Evolutionary conservation across 805 yeast species (phyloP), one percentile per base, ranked within the genome.

Genomic region (Sporopachydermia quercuum): DNA sequence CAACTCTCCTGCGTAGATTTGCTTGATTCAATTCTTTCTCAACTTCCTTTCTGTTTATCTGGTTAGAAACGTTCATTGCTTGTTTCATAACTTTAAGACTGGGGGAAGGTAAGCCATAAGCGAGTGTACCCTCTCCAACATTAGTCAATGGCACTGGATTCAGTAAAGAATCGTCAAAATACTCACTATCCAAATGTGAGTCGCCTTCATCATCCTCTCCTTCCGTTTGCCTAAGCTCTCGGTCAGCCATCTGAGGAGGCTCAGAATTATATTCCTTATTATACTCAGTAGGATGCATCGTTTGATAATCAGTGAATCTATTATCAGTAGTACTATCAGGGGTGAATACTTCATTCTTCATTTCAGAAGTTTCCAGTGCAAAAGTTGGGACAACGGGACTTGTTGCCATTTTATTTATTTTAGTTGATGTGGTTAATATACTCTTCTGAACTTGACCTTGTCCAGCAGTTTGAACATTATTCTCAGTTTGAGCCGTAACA

Each of bases 21-120:
- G 30, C 30, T n/a, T 23, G 30, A 23, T 23, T 23, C 30, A 23
- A 23, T n/a, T 23, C 30, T 23, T 23, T 23, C n/a, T 23, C 30
- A 8, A 23, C 30, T 23, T 23, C 30, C n/a, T 23, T 23, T 23
- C 30, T 23, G n/a, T 23, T 23, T n/a, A 23, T n/a, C 8, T 23
- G 13, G n/a, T 23, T 23, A 8, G 30, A 8, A 8, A 23, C 13
- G 30, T 23, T 23, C 13, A 23, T 23, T 23, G 30, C 30, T n/a
- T 23, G 30, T 23, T 23, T 23, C 30, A 23, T 23, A 8, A 23
- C 30, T 23, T 8, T 8, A 8, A 23, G n/a, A 23, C 30, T 23
- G 8, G 30, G 30, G 13, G 30, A 23, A 8, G 30, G 30, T n/a
- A 23, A n/a, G 13, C 30, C 30, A 23, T 23, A 23, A n/a, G n/a